phyloP scores from a whole-genome alignment of 2,329 filamentous ascomycete species.

The Mycosphaerella sp. region DNA sequence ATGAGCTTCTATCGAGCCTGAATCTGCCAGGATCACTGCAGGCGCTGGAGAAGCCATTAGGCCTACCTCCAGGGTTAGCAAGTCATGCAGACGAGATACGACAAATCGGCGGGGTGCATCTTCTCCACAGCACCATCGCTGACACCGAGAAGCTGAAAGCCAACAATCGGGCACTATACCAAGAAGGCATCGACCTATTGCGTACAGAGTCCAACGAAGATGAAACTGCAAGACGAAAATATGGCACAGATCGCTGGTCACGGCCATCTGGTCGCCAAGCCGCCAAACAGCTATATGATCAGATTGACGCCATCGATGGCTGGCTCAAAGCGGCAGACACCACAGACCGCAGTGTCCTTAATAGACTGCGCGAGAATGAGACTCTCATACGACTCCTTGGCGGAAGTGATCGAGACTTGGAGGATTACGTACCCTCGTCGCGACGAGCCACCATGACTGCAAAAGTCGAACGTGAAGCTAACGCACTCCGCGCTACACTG shows the following conservation, averaged over 20 bases:
- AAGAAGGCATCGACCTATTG: conserved; percentile 74
- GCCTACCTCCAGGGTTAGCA: conserved; percentile 74
- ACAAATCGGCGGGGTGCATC: conserved; percentile 77
- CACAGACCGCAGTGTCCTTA: conserved; percentile 64
- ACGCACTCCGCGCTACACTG: conserved; percentile 67
- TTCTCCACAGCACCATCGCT: conserved; percentile 71
- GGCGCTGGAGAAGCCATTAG: conserved; percentile 88
- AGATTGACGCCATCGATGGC: conserved; percentile 72
- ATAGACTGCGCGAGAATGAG: conserved; percentile 72
- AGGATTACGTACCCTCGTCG: conserved; percentile 85
- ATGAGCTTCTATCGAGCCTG: conserved; percentile 71
- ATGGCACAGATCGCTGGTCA: conserved; percentile 81
- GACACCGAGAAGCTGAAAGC: conserved; percentile 87
- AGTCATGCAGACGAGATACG: conserved; percentile 92
- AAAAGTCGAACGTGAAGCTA: conserved; percentile 71
- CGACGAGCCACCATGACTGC: conserved; percentile 72
- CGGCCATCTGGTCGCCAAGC: conserved; percentile 65
- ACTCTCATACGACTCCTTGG: conserved; percentile 68
- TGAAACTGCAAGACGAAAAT: conserved; percentile 64
- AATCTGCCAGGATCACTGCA: conserved; percentile 90
- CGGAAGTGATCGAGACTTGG: conserved; percentile 71
- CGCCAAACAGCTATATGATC: conserved; percentile 64
- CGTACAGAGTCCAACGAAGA: conserved; percentile 80
- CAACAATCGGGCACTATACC: conserved; percentile 69
- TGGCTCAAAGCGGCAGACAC: conserved; percentile 70